phyloP scores from a whole-genome alignment of 305 asterid genomes.

The Fraxinus platypoda region DNA sequence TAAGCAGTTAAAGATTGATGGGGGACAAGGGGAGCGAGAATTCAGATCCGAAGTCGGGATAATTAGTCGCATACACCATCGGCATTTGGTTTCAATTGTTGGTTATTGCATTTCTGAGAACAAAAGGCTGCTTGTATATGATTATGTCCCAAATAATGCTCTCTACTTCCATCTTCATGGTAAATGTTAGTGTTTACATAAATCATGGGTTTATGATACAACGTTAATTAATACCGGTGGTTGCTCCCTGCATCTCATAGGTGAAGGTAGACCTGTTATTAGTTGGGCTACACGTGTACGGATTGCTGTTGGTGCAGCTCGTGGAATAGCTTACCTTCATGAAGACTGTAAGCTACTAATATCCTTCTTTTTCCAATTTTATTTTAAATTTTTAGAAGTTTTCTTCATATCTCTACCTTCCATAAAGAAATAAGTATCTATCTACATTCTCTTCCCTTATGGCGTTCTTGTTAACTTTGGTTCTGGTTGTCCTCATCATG shows the following conservation, averaged over 20 bases:
- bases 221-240: conserved; percentile 16
- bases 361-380: conserved; percentile 9
- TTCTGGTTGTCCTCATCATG: neutral
- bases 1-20: conserved; percentile 72
- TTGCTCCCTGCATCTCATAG: conserved; percentile 37
- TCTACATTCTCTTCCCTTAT: neutral
- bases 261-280: conserved; percentile 60
- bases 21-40: conserved; percentile 91
- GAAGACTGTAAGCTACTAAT: conserved; percentile 75
- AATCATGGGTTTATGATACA: conserved; percentile 9
- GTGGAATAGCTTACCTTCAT: conserved; percentile 94
- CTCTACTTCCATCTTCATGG: conserved; percentile 96
- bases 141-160: conserved; percentile 74
- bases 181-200: conserved; percentile 28
- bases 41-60: conserved; percentile 91
- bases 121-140: conserved; percentile 78
- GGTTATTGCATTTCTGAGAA: conserved; percentile 85
- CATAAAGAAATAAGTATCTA: neutral
- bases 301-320: conserved; percentile 93
- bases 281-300: conserved; percentile 77
- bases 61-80: conserved; percentile 88
- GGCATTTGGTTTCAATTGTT: conserved; percentile 89
- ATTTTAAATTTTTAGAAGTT: neutral
- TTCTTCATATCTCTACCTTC: neutral
- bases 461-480: conserved; percentile 1